These are phyloP conservation scores for Penicillium brevicompactum DNA, from an alignment of 2,329 filamentous ascomycete species.

Conservation along the genomic window DNA sequence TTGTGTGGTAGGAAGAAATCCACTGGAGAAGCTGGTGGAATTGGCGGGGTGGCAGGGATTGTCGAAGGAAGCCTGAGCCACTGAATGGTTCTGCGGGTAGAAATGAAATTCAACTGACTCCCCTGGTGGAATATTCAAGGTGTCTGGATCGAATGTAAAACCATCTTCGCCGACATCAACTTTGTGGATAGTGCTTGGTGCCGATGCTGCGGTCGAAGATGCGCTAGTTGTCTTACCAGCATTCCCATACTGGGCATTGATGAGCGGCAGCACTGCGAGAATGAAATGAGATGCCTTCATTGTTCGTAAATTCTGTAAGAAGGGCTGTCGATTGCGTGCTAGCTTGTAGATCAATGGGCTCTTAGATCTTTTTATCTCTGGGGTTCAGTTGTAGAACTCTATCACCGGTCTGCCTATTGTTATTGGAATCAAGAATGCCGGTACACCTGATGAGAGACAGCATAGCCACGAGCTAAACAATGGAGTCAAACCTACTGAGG, in stretches of 20 bases:
- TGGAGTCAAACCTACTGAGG: background rate
- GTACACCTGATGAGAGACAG: background rate
- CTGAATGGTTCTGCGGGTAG: conserved; percentile 53
- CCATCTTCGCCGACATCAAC: conserved; percentile 49
- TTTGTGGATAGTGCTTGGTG: conserved; percentile 30
- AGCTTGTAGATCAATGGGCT: background rate
- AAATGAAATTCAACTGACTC: conserved; percentile 58
- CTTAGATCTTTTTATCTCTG: background rate
- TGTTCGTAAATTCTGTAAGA: background rate
- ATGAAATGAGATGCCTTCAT: background rate
- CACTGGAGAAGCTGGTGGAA: conserved; percentile 49
- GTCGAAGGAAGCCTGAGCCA: conserved; percentile 53
- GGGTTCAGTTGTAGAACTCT: background rate
- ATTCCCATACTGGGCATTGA: conserved; percentile 7
- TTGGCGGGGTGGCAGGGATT: conserved; percentile 52
- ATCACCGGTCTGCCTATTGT: background rate
- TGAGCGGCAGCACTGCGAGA: background rate
- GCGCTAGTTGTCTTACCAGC: background rate
- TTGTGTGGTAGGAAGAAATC: conserved; percentile 35
- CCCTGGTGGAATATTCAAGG: conserved; percentile 48
- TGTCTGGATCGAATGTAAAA: conserved; percentile 49
- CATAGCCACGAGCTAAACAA: background rate
- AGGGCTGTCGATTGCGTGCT: background rate
- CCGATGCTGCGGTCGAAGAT: conserved; percentile 7
- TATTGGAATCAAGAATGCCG: background rate